Evolutionary conservation across 768 basidiomycete genomes (phyloP).

Genomic region (Dendrothele bispora): DNA sequence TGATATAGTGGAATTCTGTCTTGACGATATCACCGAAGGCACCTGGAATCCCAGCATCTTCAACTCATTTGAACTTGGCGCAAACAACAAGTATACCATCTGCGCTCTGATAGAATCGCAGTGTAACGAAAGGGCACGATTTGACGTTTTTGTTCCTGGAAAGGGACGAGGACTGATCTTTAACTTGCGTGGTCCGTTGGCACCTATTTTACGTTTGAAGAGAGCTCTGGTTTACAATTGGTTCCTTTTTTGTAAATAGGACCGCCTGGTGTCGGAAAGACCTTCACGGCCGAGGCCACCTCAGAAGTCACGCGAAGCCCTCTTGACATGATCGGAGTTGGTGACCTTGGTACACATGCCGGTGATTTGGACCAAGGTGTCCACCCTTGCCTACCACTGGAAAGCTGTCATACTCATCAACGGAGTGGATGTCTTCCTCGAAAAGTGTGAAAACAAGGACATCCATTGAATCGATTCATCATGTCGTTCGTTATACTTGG

Average conservation of each 20-base stretch:
- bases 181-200: constrained; percentile 12
- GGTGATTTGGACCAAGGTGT: constrained; percentile 12
- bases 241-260: too few relatives aligned
- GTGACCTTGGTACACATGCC: constrained; percentile 18
- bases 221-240: too few relatives aligned
- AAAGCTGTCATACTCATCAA: constrained; percentile 20
- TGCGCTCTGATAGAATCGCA: too few relatives aligned
- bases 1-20: too few relatives aligned
- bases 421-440: constrained; percentile 23
- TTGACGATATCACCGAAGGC: too few relatives aligned
- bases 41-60: too few relatives aligned
- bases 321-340: constrained; percentile 16
- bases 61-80: too few relatives aligned
- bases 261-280: constrained; percentile 16
- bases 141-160: too few relatives aligned
- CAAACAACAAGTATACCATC: too few relatives aligned
- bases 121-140: too few relatives aligned
- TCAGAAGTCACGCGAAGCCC: constrained; percentile 18
- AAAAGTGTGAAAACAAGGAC: constrained; percentile 16
- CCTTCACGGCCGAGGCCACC: constrained; percentile 21
- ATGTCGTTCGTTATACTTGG: too few relatives aligned
- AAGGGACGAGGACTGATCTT: constrained; percentile 10
- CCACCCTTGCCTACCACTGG: constrained; percentile 19
- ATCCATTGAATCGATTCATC: constrained; percentile 18
- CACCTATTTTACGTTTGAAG: too few relatives aligned